phyloP scores from a whole-genome alignment of 352 stramenopile genomes.

The Phytophthora podocarpi region DNA sequence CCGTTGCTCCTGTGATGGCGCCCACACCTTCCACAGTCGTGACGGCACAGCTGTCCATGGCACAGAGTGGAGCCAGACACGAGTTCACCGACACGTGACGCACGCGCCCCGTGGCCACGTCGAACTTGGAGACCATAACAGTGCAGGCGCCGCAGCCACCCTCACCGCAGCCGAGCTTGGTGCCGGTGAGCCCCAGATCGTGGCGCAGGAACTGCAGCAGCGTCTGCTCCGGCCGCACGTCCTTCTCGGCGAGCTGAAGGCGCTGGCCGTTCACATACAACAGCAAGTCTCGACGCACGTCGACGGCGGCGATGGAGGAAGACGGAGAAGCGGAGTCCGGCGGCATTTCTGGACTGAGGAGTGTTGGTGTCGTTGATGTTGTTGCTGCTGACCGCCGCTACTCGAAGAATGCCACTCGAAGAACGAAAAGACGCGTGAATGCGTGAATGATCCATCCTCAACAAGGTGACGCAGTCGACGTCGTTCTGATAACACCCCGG shows the following conservation, averaged over 20 bases:
- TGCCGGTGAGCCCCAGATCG: conserved; percentile 73
- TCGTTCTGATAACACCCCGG: too few species aligned
- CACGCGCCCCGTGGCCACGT: conserved; percentile 48
- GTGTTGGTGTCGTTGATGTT: too few species aligned
- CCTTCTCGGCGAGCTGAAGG: conserved; percentile 48
- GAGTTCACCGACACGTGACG: conserved; percentile 86
- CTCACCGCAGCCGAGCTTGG: conserved; percentile 94
- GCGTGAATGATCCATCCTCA: too few species aligned
- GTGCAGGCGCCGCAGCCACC: conserved; percentile 97
- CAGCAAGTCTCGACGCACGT: conserved; percentile 59
- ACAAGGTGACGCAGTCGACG: too few species aligned
- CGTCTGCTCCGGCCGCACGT: conserved; percentile 75
- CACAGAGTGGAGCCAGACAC: conserved; percentile 83
- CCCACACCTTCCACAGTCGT: conserved; percentile 89
- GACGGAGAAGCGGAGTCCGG: too few species aligned
- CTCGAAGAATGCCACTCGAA: too few species aligned
- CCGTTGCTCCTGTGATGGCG: conserved; percentile 27
- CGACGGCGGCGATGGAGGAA: too few species aligned
- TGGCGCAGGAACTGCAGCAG: conserved; percentile 86
- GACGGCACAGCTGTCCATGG: conserved; percentile 83
- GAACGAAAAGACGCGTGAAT: too few species aligned
- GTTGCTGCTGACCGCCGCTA: too few species aligned
- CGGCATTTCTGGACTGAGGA: too few species aligned
- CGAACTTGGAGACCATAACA: conserved; percentile 90
- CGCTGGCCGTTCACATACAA: conserved; percentile 82